Base-by-base conservation (phyloP, 1,284 basidiomycete species). In the Tilletia caries region DNA sequence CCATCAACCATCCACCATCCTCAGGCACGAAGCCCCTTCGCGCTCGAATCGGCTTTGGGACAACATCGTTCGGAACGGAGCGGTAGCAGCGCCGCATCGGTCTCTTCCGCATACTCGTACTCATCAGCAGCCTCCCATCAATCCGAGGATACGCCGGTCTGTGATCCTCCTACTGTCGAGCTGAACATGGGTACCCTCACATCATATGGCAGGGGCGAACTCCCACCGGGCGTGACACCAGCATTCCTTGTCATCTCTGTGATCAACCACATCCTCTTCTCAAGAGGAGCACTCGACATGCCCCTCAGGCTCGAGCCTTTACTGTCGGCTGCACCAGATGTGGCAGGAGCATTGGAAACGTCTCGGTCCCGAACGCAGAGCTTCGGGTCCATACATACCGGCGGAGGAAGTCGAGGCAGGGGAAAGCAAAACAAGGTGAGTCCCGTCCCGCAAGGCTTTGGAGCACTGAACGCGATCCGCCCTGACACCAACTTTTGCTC, bases 191-290 rank as follows among this genome's bases (percentile, higher is more conserved):
- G 52, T 23, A 27, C 52, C 23, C 25, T 54, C 25, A 29, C 52
- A 23, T 23, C 52, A 15, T 23, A 54, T 15, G 12, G 29, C 23
- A 13, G 25, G n/a, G 27, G n/a, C 2, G 6, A 29, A 25, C 52
- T 29, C 18, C 15, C n/a, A 13, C 52, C 52, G 23, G 52, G 52
- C 29, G 52, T 54, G n/a, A 29, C 29, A 27, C 52, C 52, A 13
- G 52, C 52, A 6, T 54, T 27, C 52, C 52, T 54, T 5, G 52
- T 54, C 52, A 54, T 54, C 25, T 54, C 52, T 29, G 52, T 54
- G 25, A 54, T 54, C 25, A 54, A 54, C 52, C 52, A 54, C 23
- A 54, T 54, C 23, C 52, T 54, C 12, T 54, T 54, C 23, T 23
- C 52, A 15, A 25, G 52, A 29, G 52, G 52, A 23, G 52, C 52